phyloP scores from a whole-genome alignment of 345 rosid genomes.

The Syzygium aqueum region DNA sequence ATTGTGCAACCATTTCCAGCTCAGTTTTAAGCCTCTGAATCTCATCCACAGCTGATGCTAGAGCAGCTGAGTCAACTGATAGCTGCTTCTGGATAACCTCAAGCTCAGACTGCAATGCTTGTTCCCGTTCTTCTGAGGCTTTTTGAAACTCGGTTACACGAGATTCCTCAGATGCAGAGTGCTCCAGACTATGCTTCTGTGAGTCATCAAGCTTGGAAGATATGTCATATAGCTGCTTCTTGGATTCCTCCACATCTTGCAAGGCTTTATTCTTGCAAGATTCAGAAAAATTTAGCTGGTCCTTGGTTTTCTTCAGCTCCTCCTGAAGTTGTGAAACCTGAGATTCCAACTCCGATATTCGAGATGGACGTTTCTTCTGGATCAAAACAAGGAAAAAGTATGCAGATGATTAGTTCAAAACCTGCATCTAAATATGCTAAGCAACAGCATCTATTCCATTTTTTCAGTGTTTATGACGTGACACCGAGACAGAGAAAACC shows the following conservation, averaged over 20 bases:
- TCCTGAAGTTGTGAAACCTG: constrained; percentile 69
- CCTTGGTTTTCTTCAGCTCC: constrained; percentile 79
- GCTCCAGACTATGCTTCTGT: constrained; percentile 40
- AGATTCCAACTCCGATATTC: constrained; percentile 69
- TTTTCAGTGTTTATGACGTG: neutral
- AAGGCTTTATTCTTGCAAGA: constrained; percentile 64
- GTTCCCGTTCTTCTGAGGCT: constrained; percentile 39
- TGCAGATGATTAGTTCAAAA: neutral
- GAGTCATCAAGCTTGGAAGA: constrained; percentile 57
- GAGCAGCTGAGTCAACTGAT: constrained; percentile 41
- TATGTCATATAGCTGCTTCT: constrained; percentile 43
- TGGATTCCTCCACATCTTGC: constrained; percentile 71
- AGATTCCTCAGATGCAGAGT: constrained; percentile 45
- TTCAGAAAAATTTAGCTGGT: constrained; percentile 54
- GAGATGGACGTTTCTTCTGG: constrained; percentile 88
- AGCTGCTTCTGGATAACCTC: constrained; percentile 47
- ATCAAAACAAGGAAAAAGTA: constrained; percentile 7
- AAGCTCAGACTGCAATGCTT: constrained; percentile 42
- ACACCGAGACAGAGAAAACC: neutral
- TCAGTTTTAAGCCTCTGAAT: constrained; percentile 61
- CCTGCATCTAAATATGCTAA: neutral
- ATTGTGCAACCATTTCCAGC: constrained; percentile 49
- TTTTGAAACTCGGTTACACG: constrained; percentile 23
- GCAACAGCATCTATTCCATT: neutral
- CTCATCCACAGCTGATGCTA: constrained; percentile 58